Evolutionary conservation across 805 yeast species (phyloP).

Genomic region (Komagataella populi): DNA sequence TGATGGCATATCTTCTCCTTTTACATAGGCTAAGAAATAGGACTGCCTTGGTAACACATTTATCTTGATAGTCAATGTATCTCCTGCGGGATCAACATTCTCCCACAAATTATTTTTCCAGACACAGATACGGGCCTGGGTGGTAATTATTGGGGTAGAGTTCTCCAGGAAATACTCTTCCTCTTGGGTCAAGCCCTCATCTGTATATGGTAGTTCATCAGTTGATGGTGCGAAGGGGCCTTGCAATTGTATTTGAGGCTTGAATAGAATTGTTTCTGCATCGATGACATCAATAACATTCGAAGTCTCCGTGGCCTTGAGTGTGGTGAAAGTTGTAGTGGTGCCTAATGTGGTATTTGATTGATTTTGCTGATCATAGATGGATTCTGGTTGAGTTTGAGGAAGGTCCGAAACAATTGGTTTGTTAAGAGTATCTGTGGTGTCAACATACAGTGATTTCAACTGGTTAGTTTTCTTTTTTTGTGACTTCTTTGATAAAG

Average conservation of each 20-base stretch:
- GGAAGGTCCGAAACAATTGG: not conserved
- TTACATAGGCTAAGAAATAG: not conserved
- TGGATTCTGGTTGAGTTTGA: not conserved
- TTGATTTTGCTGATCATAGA: not conserved
- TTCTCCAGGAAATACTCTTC: not conserved
- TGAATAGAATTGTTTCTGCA: not conserved
- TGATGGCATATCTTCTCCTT: not conserved
- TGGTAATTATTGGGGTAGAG: not conserved
- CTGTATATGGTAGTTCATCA: not conserved
- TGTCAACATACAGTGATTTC: not conserved
- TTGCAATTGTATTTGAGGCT: not conserved
- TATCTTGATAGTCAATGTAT: not conserved
- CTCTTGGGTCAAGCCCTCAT: not conserved
- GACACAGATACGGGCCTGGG: not conserved
- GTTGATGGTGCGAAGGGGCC: not conserved
- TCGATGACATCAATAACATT: not conserved
- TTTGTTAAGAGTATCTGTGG: not conserved
- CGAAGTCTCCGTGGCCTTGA: not conserved
- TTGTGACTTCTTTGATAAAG: conserved; percentile 2
- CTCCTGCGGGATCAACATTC: not conserved
- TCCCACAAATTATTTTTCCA: not conserved
- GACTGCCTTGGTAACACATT: not conserved
- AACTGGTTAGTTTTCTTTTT: not conserved
- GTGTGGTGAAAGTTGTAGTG: conserved; percentile 1
- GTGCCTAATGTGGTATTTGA: conserved; percentile 1